Percentiles rank a stretch among this genome's conserved stretches.
These are phyloP conservation scores for Priceomyces melissophilus DNA, from an alignment of 805 yeast genomes.

Conservation along the genomic window DNA sequence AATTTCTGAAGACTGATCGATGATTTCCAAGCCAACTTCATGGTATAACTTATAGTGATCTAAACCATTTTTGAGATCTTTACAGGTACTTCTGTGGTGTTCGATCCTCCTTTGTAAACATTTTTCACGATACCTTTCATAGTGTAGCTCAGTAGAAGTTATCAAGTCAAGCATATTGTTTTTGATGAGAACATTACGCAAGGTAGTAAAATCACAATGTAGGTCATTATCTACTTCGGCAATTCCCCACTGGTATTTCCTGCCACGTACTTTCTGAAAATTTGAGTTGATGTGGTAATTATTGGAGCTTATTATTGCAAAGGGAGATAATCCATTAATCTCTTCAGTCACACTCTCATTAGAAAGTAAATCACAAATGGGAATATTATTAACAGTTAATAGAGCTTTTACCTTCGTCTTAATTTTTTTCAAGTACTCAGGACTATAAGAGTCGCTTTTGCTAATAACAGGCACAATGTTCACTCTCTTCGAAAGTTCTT, in stretches of 20 bases:
- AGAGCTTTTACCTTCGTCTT: slow-evolving; percentile 22
- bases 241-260: slow-evolving; percentile 82
- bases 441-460: slow-evolving; percentile 32
- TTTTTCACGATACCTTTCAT: slow-evolving; percentile 62
- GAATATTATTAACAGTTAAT: slow-evolving; percentile 22
- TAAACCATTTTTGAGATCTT: slow-evolving; percentile 21
- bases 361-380: slow-evolving; percentile 27
- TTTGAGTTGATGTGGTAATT: slow-evolving; percentile 20
- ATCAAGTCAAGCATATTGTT: slow-evolving; percentile 76
- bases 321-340: slow-evolving; percentile 54
- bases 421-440: slow-evolving; percentile 22
- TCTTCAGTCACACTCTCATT: slow-evolving; percentile 28
- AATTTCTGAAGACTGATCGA: slow-evolving; percentile 39
- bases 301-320: slow-evolving; percentile 67
- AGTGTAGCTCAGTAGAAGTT: slow-evolving; percentile 70
- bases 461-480: slow-evolving; percentile 39
- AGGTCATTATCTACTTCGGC: slow-evolving; percentile 76
- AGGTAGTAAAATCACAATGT: slow-evolving; percentile 71
- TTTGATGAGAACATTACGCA: slow-evolving; percentile 64
- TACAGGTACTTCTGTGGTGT: slow-evolving; percentile 11
- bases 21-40: slow-evolving; percentile 27
- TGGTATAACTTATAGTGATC: slow-evolving; percentile 39
- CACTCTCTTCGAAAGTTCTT: slow-evolving; percentile 27
- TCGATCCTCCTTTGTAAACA: slow-evolving; percentile 50
- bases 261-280: slow-evolving; percentile 58